A percentile compares a stretch with the other conserved stretches of the same genome.
phyloP scores from a whole-genome alignment of 129 eudicot species.

The Flaveria linearis region DNA sequence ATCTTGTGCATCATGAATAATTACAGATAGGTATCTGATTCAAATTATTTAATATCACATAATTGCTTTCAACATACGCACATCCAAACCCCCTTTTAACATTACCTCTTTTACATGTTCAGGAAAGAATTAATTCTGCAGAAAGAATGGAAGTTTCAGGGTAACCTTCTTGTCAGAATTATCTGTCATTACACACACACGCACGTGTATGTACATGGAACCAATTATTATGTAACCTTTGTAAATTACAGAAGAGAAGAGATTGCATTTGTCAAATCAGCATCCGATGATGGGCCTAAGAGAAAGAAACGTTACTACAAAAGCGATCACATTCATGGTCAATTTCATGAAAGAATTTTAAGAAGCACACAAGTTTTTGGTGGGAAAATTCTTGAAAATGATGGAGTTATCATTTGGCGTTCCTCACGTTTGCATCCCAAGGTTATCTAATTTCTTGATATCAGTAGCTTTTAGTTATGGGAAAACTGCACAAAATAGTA shows the following conservation, averaged over 20 bases:
- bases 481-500: neutral
- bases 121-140: conserved; percentile 34
- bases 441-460: conserved; percentile 36
- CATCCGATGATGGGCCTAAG: conserved; percentile 34
- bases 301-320: conserved; percentile 30
- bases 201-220: neutral
- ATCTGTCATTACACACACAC: neutral
- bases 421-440: conserved; percentile 43
- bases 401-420: conserved; percentile 36
- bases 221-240: neutral
- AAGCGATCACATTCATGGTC: conserved; percentile 27
- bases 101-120: conserved; percentile 26
- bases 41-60: neutral
- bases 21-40: neutral
- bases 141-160: conserved; percentile 34
- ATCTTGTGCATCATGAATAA: neutral
- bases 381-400: conserved; percentile 21
- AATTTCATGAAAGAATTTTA: conserved; percentile 38
- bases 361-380: conserved; percentile 43
- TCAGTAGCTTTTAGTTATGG: conserved; percentile 12
- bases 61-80: neutral
- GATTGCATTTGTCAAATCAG: conserved; percentile 4
- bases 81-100: neutral
- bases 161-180: conserved; percentile 33
- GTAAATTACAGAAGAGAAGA: conserved; percentile 25